phyloP scores from a whole-genome alignment of 2,329 filamentous ascomycete species.

The Pseudophaeomoniella oleicola region DNA sequence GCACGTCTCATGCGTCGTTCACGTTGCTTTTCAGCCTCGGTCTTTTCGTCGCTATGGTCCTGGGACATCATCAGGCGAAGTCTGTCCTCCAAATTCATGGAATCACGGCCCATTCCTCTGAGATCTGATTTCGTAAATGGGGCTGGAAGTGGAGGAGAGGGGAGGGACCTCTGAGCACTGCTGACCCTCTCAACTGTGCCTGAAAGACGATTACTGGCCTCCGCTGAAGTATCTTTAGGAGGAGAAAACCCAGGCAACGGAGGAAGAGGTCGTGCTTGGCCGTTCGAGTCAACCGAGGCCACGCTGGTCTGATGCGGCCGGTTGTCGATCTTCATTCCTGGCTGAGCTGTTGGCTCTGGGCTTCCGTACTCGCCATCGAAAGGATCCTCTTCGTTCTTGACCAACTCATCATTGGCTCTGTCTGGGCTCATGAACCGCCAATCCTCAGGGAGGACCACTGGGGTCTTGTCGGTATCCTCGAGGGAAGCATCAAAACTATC shows the following conservation, averaged over 20 bases:
- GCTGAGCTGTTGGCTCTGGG: constrained; percentile 44
- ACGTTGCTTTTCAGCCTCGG: constrained; percentile 49
- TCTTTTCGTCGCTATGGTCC: constrained; percentile 45
- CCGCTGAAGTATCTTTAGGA: constrained; percentile 8
- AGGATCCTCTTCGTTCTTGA: constrained; percentile 46
- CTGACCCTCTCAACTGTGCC: constrained; percentile 59
- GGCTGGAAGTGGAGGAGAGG: constrained; percentile 55
- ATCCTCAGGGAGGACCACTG: constrained; percentile 91
- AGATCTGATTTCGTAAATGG: constrained; percentile 62
- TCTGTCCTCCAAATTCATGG: constrained; percentile 74
- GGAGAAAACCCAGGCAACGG: constrained; percentile 51
- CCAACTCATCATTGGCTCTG: constrained; percentile 39
- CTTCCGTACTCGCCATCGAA: constrained; percentile 51
- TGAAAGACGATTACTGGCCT: constrained; percentile 32
- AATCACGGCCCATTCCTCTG: constrained; percentile 56
- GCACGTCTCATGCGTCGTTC: constrained; percentile 55
- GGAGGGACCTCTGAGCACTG: constrained; percentile 52
- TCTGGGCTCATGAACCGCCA: constrained; percentile 70
- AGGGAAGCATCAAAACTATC: constrained; percentile 94
- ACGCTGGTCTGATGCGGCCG: constrained; percentile 47
- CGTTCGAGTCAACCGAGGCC: constrained; percentile 63
- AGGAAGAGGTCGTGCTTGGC: constrained; percentile 70
- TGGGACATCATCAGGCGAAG: constrained; percentile 74
- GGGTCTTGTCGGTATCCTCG: constrained; percentile 92
- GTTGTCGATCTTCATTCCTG: constrained; percentile 30